Base-by-base conservation (phyloP, 495 filamentous ascomycete genomes). In the Glonium stellatum region DNA sequence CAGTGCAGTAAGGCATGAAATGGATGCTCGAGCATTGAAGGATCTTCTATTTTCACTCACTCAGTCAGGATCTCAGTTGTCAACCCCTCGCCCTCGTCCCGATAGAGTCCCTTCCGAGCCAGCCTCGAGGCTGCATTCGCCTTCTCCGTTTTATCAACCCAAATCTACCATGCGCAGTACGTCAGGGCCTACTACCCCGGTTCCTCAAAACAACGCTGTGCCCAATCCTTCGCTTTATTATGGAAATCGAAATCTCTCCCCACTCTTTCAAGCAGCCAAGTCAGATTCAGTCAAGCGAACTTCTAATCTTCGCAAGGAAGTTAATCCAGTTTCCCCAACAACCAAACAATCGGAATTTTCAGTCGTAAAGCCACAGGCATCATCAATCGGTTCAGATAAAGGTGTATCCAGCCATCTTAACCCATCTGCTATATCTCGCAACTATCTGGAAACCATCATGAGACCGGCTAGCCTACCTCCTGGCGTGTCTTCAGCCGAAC, bases 231-330 rank as follows among this genome's bases (percentile, higher is more conserved):
- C 57, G 13, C 60, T 69, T 18, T 65, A 71, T 53, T 75, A 73
- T 58, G 70, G 71, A 36, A 73, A 72, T 54, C 65, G 67, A 25
- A 75, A 75, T 54, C 70, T 74, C 22, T 73, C 71, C 3, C 71
- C 70, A 8, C 48, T 73, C 4, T 75, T 75, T 61, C 66, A 72
- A 58, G 69, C 67, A n/a, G 67, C 69, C 5, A 64, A 68, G 56
- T 35, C 49, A 5, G 62, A 68, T 34, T 41, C 55, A 21, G 15
- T 22, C 13, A 62, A 60, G 46, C 61, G 62, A 47, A 59, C 57
- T 31, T 65, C 65, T 19, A 56, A 61, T 27, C 65, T 68, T 10
- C 61, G 62, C 3, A 62, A 55, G 13, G 61, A 67, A 51, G 47
- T 64, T 36, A 64, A 54, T 0, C 58, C 65, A 18, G 58, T 55